A percentile compares a stretch with the other conserved stretches of the same genome.
phyloP scores from a whole-genome alignment of 1,139 yeast genomes.

The Chernovozyma sophiae-reginae region DNA sequence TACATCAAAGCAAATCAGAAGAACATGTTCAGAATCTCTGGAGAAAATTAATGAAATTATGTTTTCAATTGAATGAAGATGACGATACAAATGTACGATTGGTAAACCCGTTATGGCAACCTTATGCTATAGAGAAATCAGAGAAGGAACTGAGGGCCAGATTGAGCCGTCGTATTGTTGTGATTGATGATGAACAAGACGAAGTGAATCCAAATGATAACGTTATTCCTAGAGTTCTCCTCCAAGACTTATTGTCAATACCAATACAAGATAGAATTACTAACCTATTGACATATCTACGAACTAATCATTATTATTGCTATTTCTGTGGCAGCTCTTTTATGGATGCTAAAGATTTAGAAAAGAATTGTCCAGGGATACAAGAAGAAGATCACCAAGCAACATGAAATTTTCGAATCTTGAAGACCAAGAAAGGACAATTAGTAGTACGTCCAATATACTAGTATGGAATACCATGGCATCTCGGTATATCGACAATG shows the following conservation, averaged over 20 bases:
- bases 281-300: slow-evolving; percentile 17
- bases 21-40: slow-evolving; percentile 4
- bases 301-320: slow-evolving; percentile 22
- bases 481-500: too few relatives aligned
- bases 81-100: slow-evolving; percentile 6
- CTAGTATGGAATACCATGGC: too few relatives aligned
- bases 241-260: neutral
- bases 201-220: neutral
- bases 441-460: too few relatives aligned
- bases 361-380: slow-evolving; percentile 21
- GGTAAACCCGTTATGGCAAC: slow-evolving; percentile 24
- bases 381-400: slow-evolving; percentile 8
- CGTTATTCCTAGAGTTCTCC: neutral
- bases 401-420: too few relatives aligned
- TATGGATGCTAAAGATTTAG: slow-evolving; percentile 14
- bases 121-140: slow-evolving; percentile 11
- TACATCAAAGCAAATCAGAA: slow-evolving; percentile 2
- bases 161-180: neutral
- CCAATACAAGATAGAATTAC: slow-evolving; percentile 6
- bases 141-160: slow-evolving; percentile 5
- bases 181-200: slow-evolving; percentile 2
- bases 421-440: too few relatives aligned
- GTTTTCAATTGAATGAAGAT: slow-evolving; percentile 27
- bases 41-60: slow-evolving; percentile 18
- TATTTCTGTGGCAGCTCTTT: slow-evolving; percentile 27